These are phyloP conservation scores for Pichia sp. DNA, from an alignment of 1,139 yeast species.

Conservation along the genomic window DNA sequence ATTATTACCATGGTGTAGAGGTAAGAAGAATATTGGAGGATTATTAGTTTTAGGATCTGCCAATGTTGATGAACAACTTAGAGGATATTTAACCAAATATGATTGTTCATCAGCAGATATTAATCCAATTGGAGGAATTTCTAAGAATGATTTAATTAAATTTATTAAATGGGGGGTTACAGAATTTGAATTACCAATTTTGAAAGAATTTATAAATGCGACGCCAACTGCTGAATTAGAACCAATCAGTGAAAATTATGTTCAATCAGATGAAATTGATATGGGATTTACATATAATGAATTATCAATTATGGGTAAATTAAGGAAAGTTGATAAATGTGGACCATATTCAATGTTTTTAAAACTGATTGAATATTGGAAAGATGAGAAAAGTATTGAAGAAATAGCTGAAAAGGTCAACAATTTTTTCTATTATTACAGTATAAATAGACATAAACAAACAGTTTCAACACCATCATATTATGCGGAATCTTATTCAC, in stretches of 20 bases:
- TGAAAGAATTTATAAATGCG: constrained; percentile 74
- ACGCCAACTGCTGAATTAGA: constrained; percentile 97
- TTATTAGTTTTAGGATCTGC: constrained; percentile 90
- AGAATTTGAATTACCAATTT: constrained; percentile 67
- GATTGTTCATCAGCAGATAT: constrained; percentile 97
- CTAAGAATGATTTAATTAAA: constrained; percentile 82
- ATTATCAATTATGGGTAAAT: constrained; percentile 81
- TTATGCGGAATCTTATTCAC: constrained; percentile 96
- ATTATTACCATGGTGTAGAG: constrained; percentile 89
- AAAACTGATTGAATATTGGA: constrained; percentile 87
- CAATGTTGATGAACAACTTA: constrained; percentile 92
- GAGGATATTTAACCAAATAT: constrained; percentile 94
- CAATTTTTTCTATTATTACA: constrained; percentile 85
- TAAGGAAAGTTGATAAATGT: constrained; percentile 87
- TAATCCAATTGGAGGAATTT: constrained; percentile 95
- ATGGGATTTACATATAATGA: constrained; percentile 99
- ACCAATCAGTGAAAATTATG: constrained; percentile 86
- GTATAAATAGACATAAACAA: constrained; percentile 93
- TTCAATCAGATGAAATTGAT: constrained; percentile 93
- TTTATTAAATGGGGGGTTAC: constrained; percentile 76
- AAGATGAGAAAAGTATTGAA: constrained; percentile 71
- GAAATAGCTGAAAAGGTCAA: constrained; percentile 90
- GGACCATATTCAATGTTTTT: constrained; percentile 95
- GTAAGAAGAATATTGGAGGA: constrained; percentile 61
- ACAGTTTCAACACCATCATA: constrained; percentile 94